Evolutionary conservation across 805 yeast genomes (phyloP).

Genomic region (Clavispora vitiphila): DNA sequence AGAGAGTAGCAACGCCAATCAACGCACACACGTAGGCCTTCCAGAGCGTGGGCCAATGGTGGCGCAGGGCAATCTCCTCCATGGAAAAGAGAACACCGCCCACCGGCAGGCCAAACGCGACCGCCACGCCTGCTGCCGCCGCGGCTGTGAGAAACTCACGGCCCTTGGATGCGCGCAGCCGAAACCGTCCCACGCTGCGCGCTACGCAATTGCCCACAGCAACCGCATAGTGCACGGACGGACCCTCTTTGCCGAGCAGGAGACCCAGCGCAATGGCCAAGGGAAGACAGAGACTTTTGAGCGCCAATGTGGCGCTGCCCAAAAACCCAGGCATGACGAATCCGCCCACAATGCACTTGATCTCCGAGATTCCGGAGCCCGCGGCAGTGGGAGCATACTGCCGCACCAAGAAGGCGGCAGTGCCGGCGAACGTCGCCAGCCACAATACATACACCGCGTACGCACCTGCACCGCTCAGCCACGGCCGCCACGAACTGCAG

Average conservation of each 20-base stretch:
- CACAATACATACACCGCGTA: conserved; percentile 56
- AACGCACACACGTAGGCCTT: conserved; percentile 87
- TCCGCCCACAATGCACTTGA: conserved; percentile 90
- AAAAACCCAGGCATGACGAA: conserved; percentile 76
- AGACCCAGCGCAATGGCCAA: conserved; percentile 89
- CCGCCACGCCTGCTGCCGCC: conserved; percentile 97
- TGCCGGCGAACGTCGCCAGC: conserved; percentile 56
- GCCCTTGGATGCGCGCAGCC: conserved; percentile 40
- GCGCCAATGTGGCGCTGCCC: conserved; percentile 61
- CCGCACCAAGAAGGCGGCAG: conserved; percentile 66
- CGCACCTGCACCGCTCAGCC: conserved; percentile 48
- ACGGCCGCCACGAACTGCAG: conserved; percentile 67
- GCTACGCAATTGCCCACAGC: conserved; percentile 88
- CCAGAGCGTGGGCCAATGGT: conserved; percentile 79
- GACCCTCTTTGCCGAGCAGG: conserved; percentile 96
- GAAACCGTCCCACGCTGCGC: conserved; percentile 42
- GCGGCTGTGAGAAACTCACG: conserved; percentile 78
- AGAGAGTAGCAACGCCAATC: conserved; percentile 76
- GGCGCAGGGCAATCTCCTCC: conserved; percentile 79
- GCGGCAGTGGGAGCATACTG: conserved; percentile 84
- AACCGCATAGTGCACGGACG: conserved; percentile 95
- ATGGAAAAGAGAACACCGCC: conserved; percentile 92
- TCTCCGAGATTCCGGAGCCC: conserved; percentile 96
- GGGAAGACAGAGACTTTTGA: conserved; percentile 80
- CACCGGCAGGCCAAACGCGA: conserved; percentile 95